Evolutionary conservation across 148 eudicot species (phyloP).

Genomic region (Amaranthus palmeri): DNA sequence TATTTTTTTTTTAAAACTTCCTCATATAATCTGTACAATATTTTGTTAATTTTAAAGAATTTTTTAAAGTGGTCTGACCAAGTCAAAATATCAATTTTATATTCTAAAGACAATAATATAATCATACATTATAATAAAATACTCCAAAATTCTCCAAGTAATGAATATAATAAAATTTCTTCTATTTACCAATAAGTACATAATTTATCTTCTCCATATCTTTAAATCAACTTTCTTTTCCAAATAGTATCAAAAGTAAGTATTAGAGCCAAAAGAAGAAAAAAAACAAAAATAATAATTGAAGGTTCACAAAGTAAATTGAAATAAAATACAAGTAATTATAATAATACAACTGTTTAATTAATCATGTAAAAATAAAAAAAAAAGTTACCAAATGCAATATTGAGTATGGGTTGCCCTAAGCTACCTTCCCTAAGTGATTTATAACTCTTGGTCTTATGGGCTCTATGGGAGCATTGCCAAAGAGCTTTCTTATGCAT

Average conservation of each 20-base stretch:
- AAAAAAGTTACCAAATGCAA: not conserved
- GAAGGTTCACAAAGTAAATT: not conserved
- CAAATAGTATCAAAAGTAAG: not conserved
- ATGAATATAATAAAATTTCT: too few relatives aligned
- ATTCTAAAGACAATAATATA: too few relatives aligned
- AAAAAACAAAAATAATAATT: not conserved
- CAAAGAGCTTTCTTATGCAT: constrained; percentile 21
- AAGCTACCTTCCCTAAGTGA: constrained; percentile 10
- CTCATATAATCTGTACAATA: too few relatives aligned
- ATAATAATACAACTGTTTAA: not conserved
- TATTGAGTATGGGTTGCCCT: constrained; percentile 12
- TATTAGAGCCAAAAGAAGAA: too few relatives aligned
- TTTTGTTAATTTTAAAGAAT: too few relatives aligned
- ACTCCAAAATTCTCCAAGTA: too few relatives aligned
- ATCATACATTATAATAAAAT: too few relatives aligned
- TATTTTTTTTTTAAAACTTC: too few relatives aligned
- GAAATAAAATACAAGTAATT: constrained; percentile 2
- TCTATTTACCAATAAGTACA: too few relatives aligned
- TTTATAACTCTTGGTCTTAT: constrained; percentile 25
- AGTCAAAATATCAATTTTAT: too few relatives aligned
- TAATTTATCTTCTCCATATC: too few relatives aligned
- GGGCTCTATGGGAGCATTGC: constrained; percentile 38
- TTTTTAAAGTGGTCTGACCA: too few relatives aligned
- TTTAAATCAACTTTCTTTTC: not conserved
- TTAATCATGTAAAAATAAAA: not conserved